Percentiles rank a stretch among this genome's conserved stretches.
These are phyloP conservation scores for Margaritispora aquatica DNA, from an alignment of 495 filamentous ascomycete genomes.

Conservation along the genomic window DNA sequence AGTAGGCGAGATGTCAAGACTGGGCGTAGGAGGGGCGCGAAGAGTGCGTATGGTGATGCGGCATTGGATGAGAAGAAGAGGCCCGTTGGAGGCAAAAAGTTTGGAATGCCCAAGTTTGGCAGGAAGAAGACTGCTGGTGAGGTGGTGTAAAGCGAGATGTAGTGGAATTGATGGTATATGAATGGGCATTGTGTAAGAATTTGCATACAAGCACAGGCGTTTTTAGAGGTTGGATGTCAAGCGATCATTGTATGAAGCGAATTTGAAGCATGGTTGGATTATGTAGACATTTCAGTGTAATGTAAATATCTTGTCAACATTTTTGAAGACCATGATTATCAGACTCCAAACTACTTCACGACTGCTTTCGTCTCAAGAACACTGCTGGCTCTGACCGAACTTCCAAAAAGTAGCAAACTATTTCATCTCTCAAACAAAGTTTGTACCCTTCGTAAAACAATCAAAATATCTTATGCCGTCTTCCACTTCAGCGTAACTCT, in stretches of 20 bases:
- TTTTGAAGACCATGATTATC: too few species aligned
- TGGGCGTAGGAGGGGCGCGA: constrained; percentile 39
- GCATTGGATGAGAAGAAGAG: constrained; percentile 14
- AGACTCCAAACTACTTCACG: too few species aligned
- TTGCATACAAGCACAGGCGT: not conserved
- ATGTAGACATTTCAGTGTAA: not conserved
- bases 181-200: not conserved
- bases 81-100: not conserved
- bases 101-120: constrained; percentile 8
- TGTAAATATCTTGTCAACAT: not conserved
- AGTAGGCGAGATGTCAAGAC: constrained; percentile 51
- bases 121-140: constrained; percentile 13
- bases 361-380: too few species aligned
- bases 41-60: constrained; percentile 27
- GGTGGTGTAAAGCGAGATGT: not conserved
- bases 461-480: too few species aligned
- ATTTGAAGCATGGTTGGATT: not conserved
- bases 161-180: not conserved
- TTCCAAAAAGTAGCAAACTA: too few species aligned
- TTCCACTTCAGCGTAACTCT: too few species aligned
- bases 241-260: not conserved
- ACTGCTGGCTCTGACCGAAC: too few species aligned
- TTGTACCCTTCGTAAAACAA: too few species aligned
- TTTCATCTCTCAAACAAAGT: too few species aligned
- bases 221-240: not conserved